Evolutionary conservation across 352 stramenopile species (phyloP).

Genomic region (Phytophthora pseudosyringae): DNA sequence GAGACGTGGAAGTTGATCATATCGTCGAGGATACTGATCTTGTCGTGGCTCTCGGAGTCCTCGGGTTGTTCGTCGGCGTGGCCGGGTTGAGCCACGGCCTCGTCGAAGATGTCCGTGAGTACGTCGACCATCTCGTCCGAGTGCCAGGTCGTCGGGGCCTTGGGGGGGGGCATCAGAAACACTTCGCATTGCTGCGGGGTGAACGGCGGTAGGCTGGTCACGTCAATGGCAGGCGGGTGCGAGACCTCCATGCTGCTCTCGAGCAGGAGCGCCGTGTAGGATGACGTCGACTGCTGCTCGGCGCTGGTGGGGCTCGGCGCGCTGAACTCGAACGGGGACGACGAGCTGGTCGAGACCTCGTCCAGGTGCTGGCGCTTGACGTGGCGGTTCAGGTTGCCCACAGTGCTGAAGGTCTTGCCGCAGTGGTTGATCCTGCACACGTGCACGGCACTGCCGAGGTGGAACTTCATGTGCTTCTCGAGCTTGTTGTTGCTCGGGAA

Average conservation of each 20-base stretch:
- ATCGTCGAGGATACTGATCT: constrained; percentile 51
- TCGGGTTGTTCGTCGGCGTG: constrained; percentile 10
- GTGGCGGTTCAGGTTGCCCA: constrained; percentile 60
- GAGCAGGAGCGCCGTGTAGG: constrained; percentile 28
- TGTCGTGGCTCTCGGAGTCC: constrained; percentile 6
- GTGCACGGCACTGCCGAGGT: constrained; percentile 48
- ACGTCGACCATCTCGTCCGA: constrained; percentile 37
- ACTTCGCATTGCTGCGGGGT: constrained; percentile 7
- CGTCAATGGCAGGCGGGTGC: constrained; percentile 25
- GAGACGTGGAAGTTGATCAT: constrained; percentile 60
- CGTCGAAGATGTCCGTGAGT: constrained; percentile 48
- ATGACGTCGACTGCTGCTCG: constrained; percentile 29
- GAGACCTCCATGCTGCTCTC: constrained; percentile 30
- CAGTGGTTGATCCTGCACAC: constrained; percentile 51
- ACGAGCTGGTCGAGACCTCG: constrained; percentile 9
- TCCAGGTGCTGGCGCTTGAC: constrained; percentile 48
- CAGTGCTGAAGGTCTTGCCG: constrained; percentile 66
- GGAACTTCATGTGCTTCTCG: constrained; percentile 67
- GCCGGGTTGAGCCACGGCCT: constrained; percentile 27
- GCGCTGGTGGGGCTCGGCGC: constrained; percentile 30
- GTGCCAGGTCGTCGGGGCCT: constrained; percentile 25
- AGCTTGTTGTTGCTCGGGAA: constrained; percentile 60
- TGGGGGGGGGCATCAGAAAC: constrained; percentile 11
- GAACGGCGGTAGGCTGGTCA: constrained; percentile 19
- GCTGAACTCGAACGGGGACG: constrained; percentile 19